Evolutionary conservation across 805 yeast genomes (phyloP).

Genomic region (Starmerella riodocensis): DNA sequence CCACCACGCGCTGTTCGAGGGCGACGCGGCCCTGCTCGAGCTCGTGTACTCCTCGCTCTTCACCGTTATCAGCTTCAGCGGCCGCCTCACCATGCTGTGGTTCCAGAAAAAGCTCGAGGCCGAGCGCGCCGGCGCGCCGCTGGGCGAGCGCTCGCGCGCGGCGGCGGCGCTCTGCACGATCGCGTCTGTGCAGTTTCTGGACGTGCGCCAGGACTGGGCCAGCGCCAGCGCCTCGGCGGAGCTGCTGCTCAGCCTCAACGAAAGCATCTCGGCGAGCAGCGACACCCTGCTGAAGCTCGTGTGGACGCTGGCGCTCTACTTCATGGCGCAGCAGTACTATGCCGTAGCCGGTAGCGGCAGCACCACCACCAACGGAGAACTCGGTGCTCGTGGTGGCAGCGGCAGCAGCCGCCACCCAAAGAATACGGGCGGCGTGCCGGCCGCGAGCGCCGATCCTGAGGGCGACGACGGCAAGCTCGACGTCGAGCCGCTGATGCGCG

Average conservation of each 20-base stretch:
- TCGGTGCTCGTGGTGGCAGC: too few species aligned
- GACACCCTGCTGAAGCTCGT: slow-evolving; percentile 17
- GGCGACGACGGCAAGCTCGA: slow-evolving; percentile 7
- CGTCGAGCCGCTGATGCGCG: slow-evolving; percentile 12
- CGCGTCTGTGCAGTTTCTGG: slow-evolving; percentile 22
- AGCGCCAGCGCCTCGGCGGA: slow-evolving; percentile 10
- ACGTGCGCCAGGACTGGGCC: slow-evolving; percentile 22
- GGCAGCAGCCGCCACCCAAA: too few species aligned
- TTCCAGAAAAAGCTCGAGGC: slow-evolving; percentile 9
- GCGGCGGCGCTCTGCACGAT: slow-evolving; percentile 15
- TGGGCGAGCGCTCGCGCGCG: not conserved
- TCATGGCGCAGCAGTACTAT: slow-evolving; percentile 19
- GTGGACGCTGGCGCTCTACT: slow-evolving; percentile 24
- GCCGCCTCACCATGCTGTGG: slow-evolving; percentile 17
- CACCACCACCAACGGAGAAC: too few species aligned
- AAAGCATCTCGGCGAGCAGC: slow-evolving; percentile 2
- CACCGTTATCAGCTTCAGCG: slow-evolving; percentile 19
- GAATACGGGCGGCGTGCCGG: too few species aligned
- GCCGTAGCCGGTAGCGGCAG: too few species aligned
- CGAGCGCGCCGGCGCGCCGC: not conserved
- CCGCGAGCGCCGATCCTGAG: too few species aligned
- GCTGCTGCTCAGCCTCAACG: slow-evolving; percentile 18
- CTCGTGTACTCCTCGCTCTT: slow-evolving; percentile 18
- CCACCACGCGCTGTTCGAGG: slow-evolving; percentile 4
- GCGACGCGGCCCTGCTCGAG: slow-evolving; percentile 13